Percentiles rank a stretch among this genome's conserved stretches.
Conservation (phyloP, 129 eudicot genomes). For the Rutidosis leptorrhynchoides region DNA sequence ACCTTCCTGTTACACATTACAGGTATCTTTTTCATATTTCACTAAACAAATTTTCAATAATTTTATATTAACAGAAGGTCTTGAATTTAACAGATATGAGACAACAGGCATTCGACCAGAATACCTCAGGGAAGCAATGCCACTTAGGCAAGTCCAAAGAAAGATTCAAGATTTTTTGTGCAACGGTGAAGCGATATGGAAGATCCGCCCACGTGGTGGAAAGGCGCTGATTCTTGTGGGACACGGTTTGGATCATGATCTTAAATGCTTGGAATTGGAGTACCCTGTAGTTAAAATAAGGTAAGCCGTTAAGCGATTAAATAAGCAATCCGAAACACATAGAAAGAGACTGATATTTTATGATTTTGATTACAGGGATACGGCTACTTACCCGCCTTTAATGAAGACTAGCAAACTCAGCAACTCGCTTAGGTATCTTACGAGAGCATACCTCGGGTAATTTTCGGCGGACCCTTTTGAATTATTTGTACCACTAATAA, state of each 20-base stretch:
- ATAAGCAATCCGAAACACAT: too few species aligned
- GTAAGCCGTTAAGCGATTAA: slow-evolving; percentile 36
- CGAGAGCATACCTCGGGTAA: slow-evolving; percentile 95
- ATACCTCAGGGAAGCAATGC: slow-evolving; percentile 82
- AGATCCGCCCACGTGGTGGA: slow-evolving; percentile 86
- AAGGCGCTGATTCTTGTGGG: slow-evolving; percentile 92
- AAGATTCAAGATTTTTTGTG: slow-evolving; percentile 93
- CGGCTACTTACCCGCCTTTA: slow-evolving; percentile 94
- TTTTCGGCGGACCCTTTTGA: slow-evolving; percentile 19
- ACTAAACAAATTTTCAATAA: not conserved
- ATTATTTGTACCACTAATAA: not conserved
- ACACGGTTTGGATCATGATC: slow-evolving; percentile 86
- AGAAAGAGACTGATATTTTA: too few species aligned
- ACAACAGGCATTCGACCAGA: slow-evolving; percentile 93
- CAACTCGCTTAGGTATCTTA: slow-evolving; percentile 89
- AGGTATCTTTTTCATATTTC: slow-evolving; percentile 39
- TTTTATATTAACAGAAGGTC: not conserved
- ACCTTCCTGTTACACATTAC: slow-evolving; percentile 65
- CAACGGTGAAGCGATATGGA: slow-evolving; percentile 98
- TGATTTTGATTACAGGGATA: slow-evolving; percentile 65
- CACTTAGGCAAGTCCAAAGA: slow-evolving; percentile 74
- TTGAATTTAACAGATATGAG: slow-evolving; percentile 54
- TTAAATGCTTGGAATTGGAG: slow-evolving; percentile 72
- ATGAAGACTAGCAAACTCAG: slow-evolving; percentile 99
- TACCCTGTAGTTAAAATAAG: slow-evolving; percentile 69